phyloP scores from a whole-genome alignment of 306 rosid species.

The Betula pendula region DNA sequence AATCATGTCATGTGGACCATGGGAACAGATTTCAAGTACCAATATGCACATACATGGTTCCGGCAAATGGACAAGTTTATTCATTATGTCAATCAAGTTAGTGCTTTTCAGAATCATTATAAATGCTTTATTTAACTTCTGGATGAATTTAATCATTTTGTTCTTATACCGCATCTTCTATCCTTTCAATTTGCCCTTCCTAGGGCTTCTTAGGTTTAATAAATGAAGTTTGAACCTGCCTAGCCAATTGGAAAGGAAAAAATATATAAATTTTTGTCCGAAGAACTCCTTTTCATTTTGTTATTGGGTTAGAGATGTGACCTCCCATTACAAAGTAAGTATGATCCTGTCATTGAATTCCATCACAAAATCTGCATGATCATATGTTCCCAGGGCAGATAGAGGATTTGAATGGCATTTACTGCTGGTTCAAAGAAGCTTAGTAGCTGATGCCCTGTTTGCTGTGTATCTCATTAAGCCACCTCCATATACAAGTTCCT shows the following conservation, averaged over 20 bases:
- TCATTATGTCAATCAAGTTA: conserved; percentile 86
- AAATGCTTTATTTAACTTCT: too few relatives aligned
- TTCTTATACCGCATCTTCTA: background rate
- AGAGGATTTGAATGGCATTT: background rate
- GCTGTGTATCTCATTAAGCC: background rate
- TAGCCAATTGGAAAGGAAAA: background rate
- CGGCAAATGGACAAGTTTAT: conserved; percentile 89
- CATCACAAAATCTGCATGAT: background rate
- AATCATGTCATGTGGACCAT: conserved; percentile 98
- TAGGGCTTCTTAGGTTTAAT: background rate
- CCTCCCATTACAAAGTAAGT: background rate
- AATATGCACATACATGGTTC: conserved; percentile 87
- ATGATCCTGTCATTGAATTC: background rate
- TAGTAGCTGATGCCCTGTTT: background rate
- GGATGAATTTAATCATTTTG: conserved; percentile 11
- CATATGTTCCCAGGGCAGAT: background rate
- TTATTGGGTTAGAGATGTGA: background rate
- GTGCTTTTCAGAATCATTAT: conserved; percentile 14
- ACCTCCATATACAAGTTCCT: background rate
- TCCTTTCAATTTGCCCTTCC: background rate
- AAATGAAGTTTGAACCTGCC: background rate
- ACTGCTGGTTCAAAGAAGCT: background rate
- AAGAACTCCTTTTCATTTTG: background rate
- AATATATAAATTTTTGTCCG: background rate
- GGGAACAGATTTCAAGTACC: conserved; percentile 99